A percentile compares a stretch with the other conserved stretches of the same genome.
These are phyloP conservation scores for Solanum hybrid DNA, from an alignment of 305 asterid genomes.

Conservation along the genomic window DNA sequence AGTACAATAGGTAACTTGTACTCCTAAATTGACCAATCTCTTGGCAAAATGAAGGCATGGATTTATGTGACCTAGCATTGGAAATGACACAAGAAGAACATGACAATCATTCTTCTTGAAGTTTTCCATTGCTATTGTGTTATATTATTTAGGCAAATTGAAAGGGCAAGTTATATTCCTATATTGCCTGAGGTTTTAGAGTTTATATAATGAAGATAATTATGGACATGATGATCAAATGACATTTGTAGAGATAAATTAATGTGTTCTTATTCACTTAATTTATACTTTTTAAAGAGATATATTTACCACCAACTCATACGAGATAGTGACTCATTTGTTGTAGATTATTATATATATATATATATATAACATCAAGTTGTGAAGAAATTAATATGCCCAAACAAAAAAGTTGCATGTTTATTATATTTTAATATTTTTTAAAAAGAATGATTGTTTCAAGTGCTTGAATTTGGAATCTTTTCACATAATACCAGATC, in stretches of 20 bases:
- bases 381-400: not conserved
- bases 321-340: not conserved
- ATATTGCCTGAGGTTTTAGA: not conserved
- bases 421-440: not conserved
- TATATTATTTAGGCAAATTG: not conserved
- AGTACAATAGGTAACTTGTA: slow-evolving; percentile 7
- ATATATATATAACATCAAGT: not conserved
- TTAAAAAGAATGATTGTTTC: not conserved
- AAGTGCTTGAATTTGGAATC: not conserved
- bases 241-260: not conserved
- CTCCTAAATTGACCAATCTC: slow-evolving; percentile 12
- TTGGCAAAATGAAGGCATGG: slow-evolving; percentile 34
- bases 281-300: not conserved
- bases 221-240: not conserved
- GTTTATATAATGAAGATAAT: not conserved
- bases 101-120: not conserved
- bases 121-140: not conserved
- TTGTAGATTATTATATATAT: not conserved
- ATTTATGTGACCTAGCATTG: slow-evolving; percentile 18
- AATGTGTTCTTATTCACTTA: not conserved
- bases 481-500: not conserved
- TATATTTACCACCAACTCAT: not conserved
- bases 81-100: not conserved
- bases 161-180: not conserved
- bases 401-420: not conserved